Base-by-base conservation (phyloP, 768 basidiomycete species). In the Mycena haematopus region DNA sequence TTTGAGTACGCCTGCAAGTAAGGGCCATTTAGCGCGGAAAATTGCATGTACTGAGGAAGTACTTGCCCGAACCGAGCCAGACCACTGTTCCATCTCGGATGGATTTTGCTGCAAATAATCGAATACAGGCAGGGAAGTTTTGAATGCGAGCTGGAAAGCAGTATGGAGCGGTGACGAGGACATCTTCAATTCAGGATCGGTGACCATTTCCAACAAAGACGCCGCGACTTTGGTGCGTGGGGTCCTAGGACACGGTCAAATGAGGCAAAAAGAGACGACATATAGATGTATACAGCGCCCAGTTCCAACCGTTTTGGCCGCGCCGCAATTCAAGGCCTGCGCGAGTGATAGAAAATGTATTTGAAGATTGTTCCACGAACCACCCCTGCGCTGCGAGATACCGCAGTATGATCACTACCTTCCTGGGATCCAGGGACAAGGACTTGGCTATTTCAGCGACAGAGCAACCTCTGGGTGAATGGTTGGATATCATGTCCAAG, bases 331-430 rank as follows among this genome's bases (percentile, higher is more conserved):
- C 56, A 14, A 57, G 29, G 27, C 31, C 56, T 15, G 46, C 27
- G 4, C 56, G 56, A 11, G 17, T 22, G 45, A 57, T 46, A 3
- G 56, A 49, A 25, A 44, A 57, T 11, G 22, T 27, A 10, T 57
- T 21, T 2, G 35, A 14, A 21, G 17, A 10, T 1, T 38, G 45
- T 49, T 57, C 56, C 14, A 57, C 2, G 14, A 57, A 49, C 56
- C 56, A 57, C n/a, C 56, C 56, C 25, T 57, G 56, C 14, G 56
- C 33, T 57, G 56, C 56, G 22, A 57, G 46, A 27, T 57, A 49
- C 11, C 56, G 45, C 31, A 57, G 6, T 6, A 57, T 33, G 3
- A 46, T 57, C 3, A 35, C 13, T 3, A 57, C 56, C 35, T 57
- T 57, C 10, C 25, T 33, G 15, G 56, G 56, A 36, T 57, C 27